Base-by-base conservation (phyloP, 2,329 filamentous ascomycete genomes). In the Parasarocladium wereldwijsianum region DNA sequence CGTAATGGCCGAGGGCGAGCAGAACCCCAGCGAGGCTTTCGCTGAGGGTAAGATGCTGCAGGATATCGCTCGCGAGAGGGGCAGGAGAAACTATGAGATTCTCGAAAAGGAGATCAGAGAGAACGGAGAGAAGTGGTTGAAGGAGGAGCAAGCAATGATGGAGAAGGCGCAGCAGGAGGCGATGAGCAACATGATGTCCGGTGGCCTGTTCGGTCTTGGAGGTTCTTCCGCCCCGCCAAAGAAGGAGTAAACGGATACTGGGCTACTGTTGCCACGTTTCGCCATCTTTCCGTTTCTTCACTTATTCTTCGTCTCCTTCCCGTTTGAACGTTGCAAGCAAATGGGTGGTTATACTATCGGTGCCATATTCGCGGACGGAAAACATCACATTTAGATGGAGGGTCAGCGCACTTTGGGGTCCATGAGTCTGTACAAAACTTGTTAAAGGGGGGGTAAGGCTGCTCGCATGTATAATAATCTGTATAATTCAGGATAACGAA, bases 11-110 rank as follows among this genome's bases (percentile, higher is more conserved):
- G 75, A 80, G 28, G 76, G 82, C 29, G 78, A 86, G 48, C 65
- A 71, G 38, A 74, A 67, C 41, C 66, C 80, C 1, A 66, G 68
- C 3, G 83, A 93, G 49, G 84, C 81, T 9, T 71, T 90, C 37
- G 76, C 80, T 3, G 76, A 93, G 54, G 90, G 87, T 44, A 98
- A 96, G 70, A 94, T 96, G 83, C 63, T 94, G 40, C 85, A 86
- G 56, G 90, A 98, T 49, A 76, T 93, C 52, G 85, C 90, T 29
- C 76, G 90, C 29, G 90, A 98, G 58, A 71, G 85, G 29, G 90
- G 90, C 19, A 81, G 86, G 58, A 77, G 78, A 52, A 80, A 86
- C 55, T 98, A 96, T 56, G 73, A 93, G 61, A 58, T 76, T 42
- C 67, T 96, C 37, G 87, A 96, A 55, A 77, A 76, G 56, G 80